Conservation (phyloP, 2,329 filamentous ascomycete species). For the Akanthomyces muscarius region DNA sequence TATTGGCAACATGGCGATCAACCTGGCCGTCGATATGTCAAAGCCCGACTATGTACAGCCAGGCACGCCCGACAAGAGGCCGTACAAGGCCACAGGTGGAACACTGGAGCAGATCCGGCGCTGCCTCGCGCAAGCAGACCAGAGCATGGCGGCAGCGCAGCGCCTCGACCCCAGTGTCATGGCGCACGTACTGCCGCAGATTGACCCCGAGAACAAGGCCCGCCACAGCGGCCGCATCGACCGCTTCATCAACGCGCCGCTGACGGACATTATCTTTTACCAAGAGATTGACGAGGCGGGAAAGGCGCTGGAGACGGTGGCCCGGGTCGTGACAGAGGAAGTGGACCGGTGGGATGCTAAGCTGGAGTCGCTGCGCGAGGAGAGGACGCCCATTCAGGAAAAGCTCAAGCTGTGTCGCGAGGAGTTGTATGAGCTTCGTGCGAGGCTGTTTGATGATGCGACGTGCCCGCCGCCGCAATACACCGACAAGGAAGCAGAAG, state of each 20-base stretch:
- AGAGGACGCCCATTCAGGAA: not conserved
- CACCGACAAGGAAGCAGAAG: not conserved
- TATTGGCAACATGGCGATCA: not conserved
- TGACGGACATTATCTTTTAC: not conserved
- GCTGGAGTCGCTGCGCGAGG: not conserved
- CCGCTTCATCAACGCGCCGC: conserved; percentile 2
- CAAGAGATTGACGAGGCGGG: conserved; percentile 8
- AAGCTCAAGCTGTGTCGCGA: not conserved
- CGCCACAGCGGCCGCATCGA: not conserved
- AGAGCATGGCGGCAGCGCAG: conserved; percentile 5
- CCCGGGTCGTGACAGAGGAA: not conserved
- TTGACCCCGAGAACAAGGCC: not conserved
- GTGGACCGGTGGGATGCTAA: not conserved
- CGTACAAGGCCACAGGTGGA: not conserved
- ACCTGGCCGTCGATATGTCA: not conserved
- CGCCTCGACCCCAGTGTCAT: conserved; percentile 1
- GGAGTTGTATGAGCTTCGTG: not conserved
- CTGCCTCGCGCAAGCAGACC: not conserved
- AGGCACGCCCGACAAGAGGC: not conserved
- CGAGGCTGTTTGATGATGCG: not conserved
- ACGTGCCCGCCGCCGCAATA: not conserved
- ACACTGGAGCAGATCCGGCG: not conserved
- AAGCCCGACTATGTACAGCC: not conserved
- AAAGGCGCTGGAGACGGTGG: conserved; percentile 1
- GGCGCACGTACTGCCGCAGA: not conserved